phyloP scores from a whole-genome alignment of 1,284 basidiomycete genomes.

The Boletus smithii region DNA sequence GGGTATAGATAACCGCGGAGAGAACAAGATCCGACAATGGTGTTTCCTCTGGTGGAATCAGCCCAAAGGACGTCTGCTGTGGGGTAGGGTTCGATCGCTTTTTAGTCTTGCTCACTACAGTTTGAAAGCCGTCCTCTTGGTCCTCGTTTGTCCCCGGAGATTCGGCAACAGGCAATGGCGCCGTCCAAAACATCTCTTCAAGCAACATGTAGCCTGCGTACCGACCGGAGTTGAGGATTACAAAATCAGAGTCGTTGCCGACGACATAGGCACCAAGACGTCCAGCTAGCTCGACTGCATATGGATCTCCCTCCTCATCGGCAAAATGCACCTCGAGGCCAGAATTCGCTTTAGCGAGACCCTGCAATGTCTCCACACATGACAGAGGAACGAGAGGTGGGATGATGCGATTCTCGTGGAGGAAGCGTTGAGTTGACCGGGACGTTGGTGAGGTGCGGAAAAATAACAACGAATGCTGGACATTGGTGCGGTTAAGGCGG shows the following conservation, averaged over 20 bases:
- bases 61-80: slow-evolving; percentile 39
- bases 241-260: slow-evolving; percentile 81
- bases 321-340: slow-evolving; percentile 64
- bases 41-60: slow-evolving; percentile 52
- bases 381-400: slow-evolving; percentile 67
- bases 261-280: slow-evolving; percentile 71
- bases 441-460: slow-evolving; percentile 77
- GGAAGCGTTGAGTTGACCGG: slow-evolving; percentile 66
- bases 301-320: slow-evolving; percentile 85
- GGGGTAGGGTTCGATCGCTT: slow-evolving; percentile 37
- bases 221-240: slow-evolving; percentile 69
- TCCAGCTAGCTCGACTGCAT: slow-evolving; percentile 80
- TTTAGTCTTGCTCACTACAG: slow-evolving; percentile 48
- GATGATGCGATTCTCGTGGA: slow-evolving; percentile 70
- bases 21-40: slow-evolving; percentile 41
- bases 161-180: slow-evolving; percentile 24
- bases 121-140: slow-evolving; percentile 58
- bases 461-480: slow-evolving; percentile 72
- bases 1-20: slow-evolving; percentile 61
- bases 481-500: slow-evolving; percentile 54
- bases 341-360: slow-evolving; percentile 38
- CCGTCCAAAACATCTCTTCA: slow-evolving; percentile 75
- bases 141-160: slow-evolving; percentile 29
- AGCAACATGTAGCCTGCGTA: slow-evolving; percentile 79
- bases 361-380: slow-evolving; percentile 58